A percentile compares a stretch with the other conserved stretches of the same genome.
Conservation (phyloP, 164 flowering plant genomes). For the Magnolia changhungtana region DNA sequence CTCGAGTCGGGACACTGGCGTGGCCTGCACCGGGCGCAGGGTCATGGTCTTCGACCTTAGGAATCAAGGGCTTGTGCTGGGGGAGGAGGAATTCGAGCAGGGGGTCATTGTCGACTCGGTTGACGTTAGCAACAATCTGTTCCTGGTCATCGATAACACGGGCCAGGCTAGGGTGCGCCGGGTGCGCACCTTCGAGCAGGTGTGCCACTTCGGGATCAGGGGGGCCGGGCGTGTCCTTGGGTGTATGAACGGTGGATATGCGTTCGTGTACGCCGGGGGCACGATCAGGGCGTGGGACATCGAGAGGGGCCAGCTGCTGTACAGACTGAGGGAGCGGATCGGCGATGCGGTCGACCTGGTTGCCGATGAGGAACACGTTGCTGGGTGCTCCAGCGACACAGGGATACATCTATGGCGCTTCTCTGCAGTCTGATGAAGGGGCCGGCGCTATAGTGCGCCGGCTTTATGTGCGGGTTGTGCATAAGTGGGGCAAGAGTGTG, state of each 20-base stretch:
- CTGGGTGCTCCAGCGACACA: conserved; percentile 35
- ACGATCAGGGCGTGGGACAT: conserved; percentile 54
- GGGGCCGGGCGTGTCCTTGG: conserved; percentile 33
- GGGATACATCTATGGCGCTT: conserved; percentile 62
- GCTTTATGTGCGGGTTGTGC: no score
- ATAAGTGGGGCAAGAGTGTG: background rate
- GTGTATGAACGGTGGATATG: conserved; percentile 61
- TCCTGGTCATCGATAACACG: conserved; percentile 36
- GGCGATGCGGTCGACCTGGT: conserved; percentile 46
- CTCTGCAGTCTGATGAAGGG: conserved; percentile 3
- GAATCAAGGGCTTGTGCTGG: conserved; percentile 27
- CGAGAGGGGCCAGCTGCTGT: conserved; percentile 37
- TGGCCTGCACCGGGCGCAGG: conserved; percentile 57
- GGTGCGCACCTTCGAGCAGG: conserved; percentile 39
- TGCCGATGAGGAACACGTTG: conserved; percentile 61
- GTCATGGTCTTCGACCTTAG: conserved; percentile 42
- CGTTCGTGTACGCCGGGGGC: conserved; percentile 50
- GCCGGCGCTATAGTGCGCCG: no score
- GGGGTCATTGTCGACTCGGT: conserved; percentile 44
- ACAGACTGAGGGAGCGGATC: conserved; percentile 39
- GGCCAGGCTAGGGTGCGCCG: conserved; percentile 56
- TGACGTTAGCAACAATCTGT: conserved; percentile 39
- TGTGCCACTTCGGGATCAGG: conserved; percentile 45
- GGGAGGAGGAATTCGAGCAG: conserved; percentile 31
- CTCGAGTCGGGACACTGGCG: conserved; percentile 34